Percentiles rank a stretch among this genome's conserved stretches.
phyloP scores from a whole-genome alignment of 768 basidiomycete genomes.

The Solioccasus polychromus region DNA sequence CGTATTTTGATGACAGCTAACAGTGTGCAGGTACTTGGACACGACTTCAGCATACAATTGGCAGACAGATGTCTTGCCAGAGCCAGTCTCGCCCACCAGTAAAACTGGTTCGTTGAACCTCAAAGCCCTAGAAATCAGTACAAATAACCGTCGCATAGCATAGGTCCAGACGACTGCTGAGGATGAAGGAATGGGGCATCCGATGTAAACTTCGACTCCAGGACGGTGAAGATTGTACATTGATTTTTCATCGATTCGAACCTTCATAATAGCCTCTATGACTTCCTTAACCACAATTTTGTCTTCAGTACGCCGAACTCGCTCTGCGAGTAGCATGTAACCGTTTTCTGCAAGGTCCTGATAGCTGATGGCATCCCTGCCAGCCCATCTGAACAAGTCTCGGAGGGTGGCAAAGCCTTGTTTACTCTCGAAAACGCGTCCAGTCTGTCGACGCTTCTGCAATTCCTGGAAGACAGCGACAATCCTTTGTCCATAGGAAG shows the following conservation, averaged over 20 bases:
- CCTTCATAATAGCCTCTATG: conserved; percentile 86
- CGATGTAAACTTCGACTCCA: conserved; percentile 49
- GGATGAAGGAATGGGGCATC: conserved; percentile 46
- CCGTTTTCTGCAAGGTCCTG: conserved; percentile 95
- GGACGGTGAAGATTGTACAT: conserved; percentile 61
- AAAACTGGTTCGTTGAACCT: conserved; percentile 92
- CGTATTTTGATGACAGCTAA: conserved; percentile 98
- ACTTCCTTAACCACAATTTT: conserved; percentile 88
- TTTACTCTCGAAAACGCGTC: conserved; percentile 96
- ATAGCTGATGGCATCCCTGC: conserved; percentile 82
- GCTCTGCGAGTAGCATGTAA: conserved; percentile 95
- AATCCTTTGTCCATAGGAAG: conserved; percentile 88
- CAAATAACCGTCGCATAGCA: conserved; percentile 88
- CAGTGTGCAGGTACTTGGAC: conserved; percentile 56
- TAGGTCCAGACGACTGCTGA: conserved; percentile 82
- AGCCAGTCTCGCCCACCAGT: conserved; percentile 95
- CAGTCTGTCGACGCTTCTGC: conserved; percentile 85
- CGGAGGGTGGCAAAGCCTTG: conserved; percentile 95
- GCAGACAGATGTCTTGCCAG: conserved; percentile 96
- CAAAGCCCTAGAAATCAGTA: conserved; percentile 80
- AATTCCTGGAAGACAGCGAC: conserved; percentile 91
- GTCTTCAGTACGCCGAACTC: conserved; percentile 81
- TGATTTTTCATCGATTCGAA: conserved; percentile 66
- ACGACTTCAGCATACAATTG: conserved; percentile 77
- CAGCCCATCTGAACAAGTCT: conserved; percentile 97